phyloP scores from a whole-genome alignment of 1,284 basidiomycete genomes.

The Flammula alnicola region DNA sequence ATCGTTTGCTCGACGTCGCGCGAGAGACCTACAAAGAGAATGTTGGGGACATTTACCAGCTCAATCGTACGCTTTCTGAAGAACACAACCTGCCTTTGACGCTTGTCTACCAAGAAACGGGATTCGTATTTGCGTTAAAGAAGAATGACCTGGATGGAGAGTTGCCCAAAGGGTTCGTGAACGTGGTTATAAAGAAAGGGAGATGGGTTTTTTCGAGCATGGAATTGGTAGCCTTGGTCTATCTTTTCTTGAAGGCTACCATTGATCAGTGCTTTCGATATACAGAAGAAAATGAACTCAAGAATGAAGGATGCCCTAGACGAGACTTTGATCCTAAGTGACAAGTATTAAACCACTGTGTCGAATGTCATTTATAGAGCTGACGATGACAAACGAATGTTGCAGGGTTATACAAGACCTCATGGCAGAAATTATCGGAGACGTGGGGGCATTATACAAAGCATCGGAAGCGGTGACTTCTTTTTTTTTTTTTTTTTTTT shows the following conservation, averaged over 20 bases:
- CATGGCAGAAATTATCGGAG: constrained; percentile 62
- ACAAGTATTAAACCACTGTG: constrained; percentile 48
- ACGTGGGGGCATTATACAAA: constrained; percentile 81
- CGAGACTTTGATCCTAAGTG: constrained; percentile 82
- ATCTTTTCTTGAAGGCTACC: neutral
- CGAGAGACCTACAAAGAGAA: constrained; percentile 93
- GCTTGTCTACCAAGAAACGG: constrained; percentile 71
- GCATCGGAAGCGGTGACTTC: constrained; percentile 80
- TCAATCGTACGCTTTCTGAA: constrained; percentile 62
- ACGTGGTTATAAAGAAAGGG: constrained; percentile 68
- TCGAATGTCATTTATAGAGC: neutral
- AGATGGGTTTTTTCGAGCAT: constrained; percentile 79
- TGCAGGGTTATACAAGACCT: constrained; percentile 72
- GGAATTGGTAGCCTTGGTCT: constrained; percentile 65
- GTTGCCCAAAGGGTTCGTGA: constrained; percentile 73
- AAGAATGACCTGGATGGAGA: constrained; percentile 67
- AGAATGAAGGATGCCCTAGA: constrained; percentile 84
- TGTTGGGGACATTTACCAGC: constrained; percentile 78
- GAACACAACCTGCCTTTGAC: constrained; percentile 66
- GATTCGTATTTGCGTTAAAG: constrained; percentile 74
- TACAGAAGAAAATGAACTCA: constrained; percentile 82
- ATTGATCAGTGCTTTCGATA: neutral
- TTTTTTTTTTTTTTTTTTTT: neutral
- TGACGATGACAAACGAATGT: neutral
- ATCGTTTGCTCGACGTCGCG: constrained; percentile 88